These are phyloP conservation scores for Nakazawaea laoshanensis DNA, from an alignment of 805 yeast genomes.

Conservation along the genomic window DNA sequence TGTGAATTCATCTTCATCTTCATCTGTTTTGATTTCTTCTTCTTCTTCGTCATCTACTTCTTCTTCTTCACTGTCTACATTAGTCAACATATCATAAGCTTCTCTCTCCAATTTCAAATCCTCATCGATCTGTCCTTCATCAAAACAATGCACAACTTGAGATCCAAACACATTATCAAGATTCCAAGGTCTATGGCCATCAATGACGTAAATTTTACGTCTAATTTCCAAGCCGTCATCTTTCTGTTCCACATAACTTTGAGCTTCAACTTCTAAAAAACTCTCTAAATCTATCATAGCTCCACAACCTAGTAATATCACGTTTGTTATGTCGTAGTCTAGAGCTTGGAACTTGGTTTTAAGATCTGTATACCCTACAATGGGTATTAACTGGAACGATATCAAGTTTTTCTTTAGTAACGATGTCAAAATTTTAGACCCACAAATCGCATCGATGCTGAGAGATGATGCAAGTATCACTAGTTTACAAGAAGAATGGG, in stretches of 20 bases:
- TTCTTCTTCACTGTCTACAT: constrained; percentile 26
- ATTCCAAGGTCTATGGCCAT: constrained; percentile 96
- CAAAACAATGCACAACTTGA: constrained; percentile 68
- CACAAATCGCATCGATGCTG: constrained; percentile 87
- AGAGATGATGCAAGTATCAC: constrained; percentile 86
- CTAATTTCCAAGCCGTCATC: constrained; percentile 20
- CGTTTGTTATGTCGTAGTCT: constrained; percentile 69
- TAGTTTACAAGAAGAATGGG: constrained; percentile 88
- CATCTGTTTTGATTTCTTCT: constrained; percentile 25
- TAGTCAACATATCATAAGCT: constrained; percentile 52
- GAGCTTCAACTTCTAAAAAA: constrained; percentile 56
- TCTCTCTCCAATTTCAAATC: constrained; percentile 45
- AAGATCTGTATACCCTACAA: constrained; percentile 83
- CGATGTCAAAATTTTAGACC: constrained; percentile 66
- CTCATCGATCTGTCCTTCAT: constrained; percentile 71
- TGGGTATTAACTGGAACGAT: constrained; percentile 85
- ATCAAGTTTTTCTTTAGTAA: constrained; percentile 74
- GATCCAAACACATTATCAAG: constrained; percentile 87
- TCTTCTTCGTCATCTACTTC: constrained; percentile 28
- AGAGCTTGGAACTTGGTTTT: constrained; percentile 51
- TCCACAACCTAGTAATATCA: constrained; percentile 86
- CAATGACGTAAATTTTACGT: constrained; percentile 72
- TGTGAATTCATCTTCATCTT: constrained; percentile 22
- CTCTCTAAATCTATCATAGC: constrained; percentile 81
- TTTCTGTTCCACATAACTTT: constrained; percentile 34